These are phyloP conservation scores for Thermomyces lanuginosus DNA, from an alignment of 2,329 filamentous ascomycete species.

Conservation along the genomic window DNA sequence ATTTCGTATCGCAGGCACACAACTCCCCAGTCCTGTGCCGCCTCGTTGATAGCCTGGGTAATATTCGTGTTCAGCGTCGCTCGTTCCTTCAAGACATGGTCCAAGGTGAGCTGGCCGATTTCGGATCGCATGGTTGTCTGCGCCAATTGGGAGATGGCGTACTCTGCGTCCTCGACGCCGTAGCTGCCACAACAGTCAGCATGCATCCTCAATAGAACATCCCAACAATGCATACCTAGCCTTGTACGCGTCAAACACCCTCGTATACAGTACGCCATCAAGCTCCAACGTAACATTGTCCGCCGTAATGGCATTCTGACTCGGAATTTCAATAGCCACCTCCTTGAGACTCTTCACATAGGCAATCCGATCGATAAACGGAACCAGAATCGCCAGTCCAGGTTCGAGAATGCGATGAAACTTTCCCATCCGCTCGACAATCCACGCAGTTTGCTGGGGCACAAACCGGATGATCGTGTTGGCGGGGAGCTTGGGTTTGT, in stretches of 20 bases:
- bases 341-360: constrained; percentile 98
- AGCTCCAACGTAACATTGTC: constrained; percentile 96
- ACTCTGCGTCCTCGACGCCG: constrained; percentile 95
- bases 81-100: constrained; percentile 95
- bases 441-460: constrained; percentile 98
- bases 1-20: constrained; percentile 96
- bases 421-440: constrained; percentile 98
- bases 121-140: constrained; percentile 99
- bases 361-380: constrained; percentile 85
- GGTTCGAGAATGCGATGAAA: constrained; percentile 88
- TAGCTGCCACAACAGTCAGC: constrained; percentile 43
- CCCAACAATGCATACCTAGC: constrained; percentile 72
- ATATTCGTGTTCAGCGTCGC: constrained; percentile 95
- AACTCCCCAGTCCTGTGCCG: constrained; percentile 90
- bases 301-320: constrained; percentile 92
- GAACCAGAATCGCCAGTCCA: constrained; percentile 73
- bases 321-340: constrained; percentile 87
- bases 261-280: constrained; percentile 86
- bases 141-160: constrained; percentile 92
- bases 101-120: constrained; percentile 88
- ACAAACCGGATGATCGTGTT: constrained; percentile 95
- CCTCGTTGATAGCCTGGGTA: constrained; percentile 96
- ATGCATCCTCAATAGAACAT: constrained; percentile 3
- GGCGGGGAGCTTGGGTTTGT: constrained; percentile 53
- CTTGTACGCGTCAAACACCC: constrained; percentile 96